Evolutionary conservation across 2,329 filamentous ascomycete species (phyloP), one percentile per base, ranked within the genome.

Genomic region (Fusarium protoensiforme): DNA sequence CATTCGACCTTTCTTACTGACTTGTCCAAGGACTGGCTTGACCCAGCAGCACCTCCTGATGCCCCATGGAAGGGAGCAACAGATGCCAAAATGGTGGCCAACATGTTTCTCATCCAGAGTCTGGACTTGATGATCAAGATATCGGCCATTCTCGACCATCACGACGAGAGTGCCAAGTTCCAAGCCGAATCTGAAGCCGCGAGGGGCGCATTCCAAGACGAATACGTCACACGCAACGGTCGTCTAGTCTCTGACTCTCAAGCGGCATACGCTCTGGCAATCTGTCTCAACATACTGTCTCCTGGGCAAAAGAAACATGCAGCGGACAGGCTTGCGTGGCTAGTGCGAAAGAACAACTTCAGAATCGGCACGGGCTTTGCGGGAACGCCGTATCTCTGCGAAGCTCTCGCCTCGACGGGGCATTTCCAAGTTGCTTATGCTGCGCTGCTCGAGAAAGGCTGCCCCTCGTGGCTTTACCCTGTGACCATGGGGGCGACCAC

Each of bases 91-190:
- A 80, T 84, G 7, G 84, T 86, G 1, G 83, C 84, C 2, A 84
- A 87, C 60, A 84, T 84, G 11, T 87, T 85, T 71, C 80, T 87
- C 5, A 80, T 85, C 2, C 81, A 83, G 39, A 82, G 85, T 7
- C 83, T 84, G 0, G 73, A 77, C 7, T 61, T 85, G 0, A 77
- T 85, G 7, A 75, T 78, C 6, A 76, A 81, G 35, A 82, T 85
- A 33, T 79, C 80, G 1, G 64, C 67, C 0, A 70, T 74, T 1
- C 76, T 86, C 1, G 78, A 79, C 1, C 64, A 80, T 2, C 63
- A 73, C 0, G 73, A 78, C 6, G 56, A 67, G 3, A 53, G 33
- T 6, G 24, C 18, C 4, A 11, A n/a, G 5, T 67, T 65, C 51
- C 31, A 20, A 18, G 20, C n/a, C 1, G 53, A 61, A 3, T 58